Percentiles rank a stretch among this genome's conserved stretches.
Evolutionary conservation across 1,284 basidiomycete species (phyloP).

Genomic region (Trametes pubescens): DNA sequence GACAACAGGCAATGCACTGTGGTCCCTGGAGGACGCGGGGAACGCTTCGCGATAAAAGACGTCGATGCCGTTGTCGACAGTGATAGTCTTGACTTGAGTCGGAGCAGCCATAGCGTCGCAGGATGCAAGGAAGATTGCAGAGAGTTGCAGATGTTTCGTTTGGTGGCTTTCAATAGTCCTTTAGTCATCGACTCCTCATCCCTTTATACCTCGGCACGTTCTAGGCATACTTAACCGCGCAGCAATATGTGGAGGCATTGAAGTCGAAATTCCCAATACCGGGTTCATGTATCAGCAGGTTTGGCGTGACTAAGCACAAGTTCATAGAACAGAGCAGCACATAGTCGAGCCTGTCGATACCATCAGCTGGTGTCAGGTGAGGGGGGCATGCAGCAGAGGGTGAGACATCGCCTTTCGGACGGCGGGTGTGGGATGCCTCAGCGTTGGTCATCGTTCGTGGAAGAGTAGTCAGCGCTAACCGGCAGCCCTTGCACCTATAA

Average conservation of each 20-base stretch:
- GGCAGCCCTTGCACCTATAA: too few species aligned
- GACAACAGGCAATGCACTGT: constrained; percentile 41
- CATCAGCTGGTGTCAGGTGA: too few species aligned
- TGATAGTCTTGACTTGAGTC: constrained; percentile 37
- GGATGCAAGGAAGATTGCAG: not conserved
- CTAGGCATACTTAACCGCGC: not conserved
- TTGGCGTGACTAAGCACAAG: not conserved
- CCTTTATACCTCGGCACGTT: too few species aligned
- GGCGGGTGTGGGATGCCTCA: too few species aligned
- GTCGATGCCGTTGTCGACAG: constrained; percentile 45
- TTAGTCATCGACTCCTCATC: too few species aligned
- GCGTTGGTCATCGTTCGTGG: too few species aligned
- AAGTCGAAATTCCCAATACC: not conserved
- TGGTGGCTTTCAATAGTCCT: too few species aligned
- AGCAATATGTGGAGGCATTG: too few species aligned
- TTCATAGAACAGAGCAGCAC: not conserved
- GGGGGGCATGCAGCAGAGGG: too few species aligned
- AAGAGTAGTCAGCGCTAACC: not conserved
- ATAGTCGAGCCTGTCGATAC: not conserved
- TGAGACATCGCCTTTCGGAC: too few species aligned
- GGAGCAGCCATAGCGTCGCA: constrained; percentile 11
- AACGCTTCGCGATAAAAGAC: constrained; percentile 56
- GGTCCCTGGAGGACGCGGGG: constrained; percentile 23
- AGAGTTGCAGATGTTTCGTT: not conserved
- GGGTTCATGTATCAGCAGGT: not conserved